These are phyloP conservation scores for Colletotrichum musicola DNA, from an alignment of 2,329 filamentous ascomycete genomes.

Conservation along the genomic window DNA sequence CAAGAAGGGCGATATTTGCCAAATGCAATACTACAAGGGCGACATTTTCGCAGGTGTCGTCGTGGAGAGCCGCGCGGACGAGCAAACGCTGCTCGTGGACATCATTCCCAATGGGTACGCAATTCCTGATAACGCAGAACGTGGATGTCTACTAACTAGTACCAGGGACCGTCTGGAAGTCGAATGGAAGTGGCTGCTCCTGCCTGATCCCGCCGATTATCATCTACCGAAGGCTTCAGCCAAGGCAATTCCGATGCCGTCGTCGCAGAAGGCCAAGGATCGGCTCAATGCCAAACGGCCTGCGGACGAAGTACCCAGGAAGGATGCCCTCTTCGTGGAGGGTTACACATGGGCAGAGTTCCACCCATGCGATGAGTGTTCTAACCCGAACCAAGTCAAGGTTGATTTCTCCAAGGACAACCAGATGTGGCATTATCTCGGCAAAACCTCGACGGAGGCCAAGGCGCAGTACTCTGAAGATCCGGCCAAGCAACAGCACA, in stretches of 20 bases:
- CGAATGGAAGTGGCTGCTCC: slow-evolving; percentile 85
- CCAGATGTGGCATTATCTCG: slow-evolving; percentile 90
- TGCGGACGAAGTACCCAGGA: slow-evolving; percentile 71
- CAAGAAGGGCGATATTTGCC: slow-evolving; percentile 81
- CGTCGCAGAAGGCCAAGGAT: slow-evolving; percentile 71
- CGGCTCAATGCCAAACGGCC: slow-evolving; percentile 76
- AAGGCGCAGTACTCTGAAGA: slow-evolving; percentile 93
- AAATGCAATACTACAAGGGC: slow-evolving; percentile 85
- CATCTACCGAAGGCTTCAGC: slow-evolving; percentile 80
- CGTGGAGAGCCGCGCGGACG: slow-evolving; percentile 82
- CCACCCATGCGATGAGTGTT: slow-evolving; percentile 66
- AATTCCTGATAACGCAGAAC: slow-evolving; percentile 11
- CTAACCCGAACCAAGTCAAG: slow-evolving; percentile 73
- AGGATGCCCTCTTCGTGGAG: slow-evolving; percentile 76
- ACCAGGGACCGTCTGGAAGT: slow-evolving; percentile 79
- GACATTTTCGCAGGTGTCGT: slow-evolving; percentile 94
- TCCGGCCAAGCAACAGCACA: slow-evolving; percentile 69
- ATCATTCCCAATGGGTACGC: slow-evolving; percentile 86
- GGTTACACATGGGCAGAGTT: slow-evolving; percentile 86
- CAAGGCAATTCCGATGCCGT: slow-evolving; percentile 78
- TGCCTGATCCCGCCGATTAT: slow-evolving; percentile 78
- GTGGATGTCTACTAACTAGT: slow-evolving; percentile 54
- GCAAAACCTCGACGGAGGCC: slow-evolving; percentile 87
- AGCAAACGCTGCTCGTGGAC: slow-evolving; percentile 83
- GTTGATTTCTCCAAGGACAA: slow-evolving; percentile 79